A percentile compares a stretch with the other conserved stretches of the same genome.
phyloP scores from a whole-genome alignment of 2,329 filamentous ascomycete genomes.

The Boeremia lycopersici region DNA sequence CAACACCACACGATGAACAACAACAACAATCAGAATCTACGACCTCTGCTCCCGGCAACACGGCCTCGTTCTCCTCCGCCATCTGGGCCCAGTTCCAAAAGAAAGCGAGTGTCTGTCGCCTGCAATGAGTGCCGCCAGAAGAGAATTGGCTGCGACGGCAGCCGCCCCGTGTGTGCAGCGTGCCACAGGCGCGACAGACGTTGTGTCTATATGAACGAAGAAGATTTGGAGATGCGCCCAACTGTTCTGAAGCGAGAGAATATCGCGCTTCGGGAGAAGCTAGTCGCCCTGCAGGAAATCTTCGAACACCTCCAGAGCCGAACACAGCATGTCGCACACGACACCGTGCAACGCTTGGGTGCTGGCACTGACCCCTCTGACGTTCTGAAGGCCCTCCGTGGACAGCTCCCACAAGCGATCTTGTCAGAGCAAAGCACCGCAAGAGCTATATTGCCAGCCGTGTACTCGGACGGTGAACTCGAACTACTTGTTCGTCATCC shows the following conservation, averaged over 20 bases:
- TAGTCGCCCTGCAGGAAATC: slow-evolving; percentile 12
- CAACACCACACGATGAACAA: slow-evolving; percentile 14
- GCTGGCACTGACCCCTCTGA: slow-evolving; percentile 10
- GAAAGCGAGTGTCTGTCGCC: slow-evolving; percentile 19
- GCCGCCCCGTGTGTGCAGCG: slow-evolving; percentile 13
- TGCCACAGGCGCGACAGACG: slow-evolving; percentile 12
- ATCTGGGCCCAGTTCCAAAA: slow-evolving; percentile 7
- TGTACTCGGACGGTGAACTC: slow-evolving; percentile 19
- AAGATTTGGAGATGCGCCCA: slow-evolving; percentile 16
- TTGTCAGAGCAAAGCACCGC: slow-evolving; percentile 17
- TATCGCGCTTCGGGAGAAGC: slow-evolving; percentile 13
- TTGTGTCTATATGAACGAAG: slow-evolving; percentile 20
- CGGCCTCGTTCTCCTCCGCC: slow-evolving; percentile 16
- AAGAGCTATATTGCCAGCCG: slow-evolving; percentile 13
- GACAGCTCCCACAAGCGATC: slow-evolving; percentile 2
- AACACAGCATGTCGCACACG: slow-evolving; percentile 13
- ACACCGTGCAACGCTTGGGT: slow-evolving; percentile 13
- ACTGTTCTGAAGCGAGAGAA: slow-evolving; percentile 20
- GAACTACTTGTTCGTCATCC: slow-evolving; percentile 19
- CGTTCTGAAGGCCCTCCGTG: slow-evolving; percentile 13
- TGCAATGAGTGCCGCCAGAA: slow-evolving; percentile 20
- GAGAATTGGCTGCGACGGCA: slow-evolving; percentile 20
- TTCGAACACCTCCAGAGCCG: slow-evolving; percentile 12
- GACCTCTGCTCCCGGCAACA: slow-evolving; percentile 16
- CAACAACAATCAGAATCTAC: slow-evolving; percentile 1